phyloP scores from a whole-genome alignment of 805 yeast genomes.

The Kodamaea neixiangensis region DNA sequence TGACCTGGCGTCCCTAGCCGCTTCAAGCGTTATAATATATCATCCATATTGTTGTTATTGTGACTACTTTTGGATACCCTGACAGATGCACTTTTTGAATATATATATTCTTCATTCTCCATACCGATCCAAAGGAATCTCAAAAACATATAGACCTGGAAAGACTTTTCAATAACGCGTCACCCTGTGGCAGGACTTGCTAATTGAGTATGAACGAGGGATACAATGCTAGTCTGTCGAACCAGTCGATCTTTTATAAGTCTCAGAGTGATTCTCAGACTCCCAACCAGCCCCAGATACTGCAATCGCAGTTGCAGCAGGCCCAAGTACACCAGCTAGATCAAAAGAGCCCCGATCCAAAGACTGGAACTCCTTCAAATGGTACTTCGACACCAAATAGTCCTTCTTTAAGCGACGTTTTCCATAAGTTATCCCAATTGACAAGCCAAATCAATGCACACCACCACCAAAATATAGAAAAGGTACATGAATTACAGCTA shows the following conservation, averaged over 20 bases:
- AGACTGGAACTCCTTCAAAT: background rate
- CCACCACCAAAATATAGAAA: slow-evolving; percentile 21
- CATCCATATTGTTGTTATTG: slow-evolving; percentile 2
- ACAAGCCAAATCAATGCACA: slow-evolving; percentile 18
- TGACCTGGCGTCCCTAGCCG: background rate
- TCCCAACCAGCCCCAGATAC: slow-evolving; percentile 2
- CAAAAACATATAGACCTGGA: background rate
- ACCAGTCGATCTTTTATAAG: slow-evolving; percentile 9
- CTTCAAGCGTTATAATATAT: slow-evolving; percentile 1
- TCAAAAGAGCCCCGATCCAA: background rate
- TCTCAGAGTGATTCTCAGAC: background rate
- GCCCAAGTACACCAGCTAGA: slow-evolving; percentile 4
- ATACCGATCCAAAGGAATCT: background rate
- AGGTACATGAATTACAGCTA: slow-evolving; percentile 22
- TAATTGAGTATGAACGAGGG: slow-evolving; percentile 11
- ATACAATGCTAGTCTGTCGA: slow-evolving; percentile 7
- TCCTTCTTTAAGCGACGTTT: slow-evolving; percentile 11
- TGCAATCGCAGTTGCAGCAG: background rate
- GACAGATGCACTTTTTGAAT: background rate
- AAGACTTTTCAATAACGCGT: background rate
- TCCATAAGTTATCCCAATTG: slow-evolving; percentile 18
- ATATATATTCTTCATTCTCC: background rate
- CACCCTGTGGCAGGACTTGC: slow-evolving; percentile 3
- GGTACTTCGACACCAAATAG: background rate
- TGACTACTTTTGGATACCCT: slow-evolving; percentile 1